Conservation (phyloP, 1,284 basidiomycete genomes). For the Cutaneotrichosporon mucoides region DNA sequence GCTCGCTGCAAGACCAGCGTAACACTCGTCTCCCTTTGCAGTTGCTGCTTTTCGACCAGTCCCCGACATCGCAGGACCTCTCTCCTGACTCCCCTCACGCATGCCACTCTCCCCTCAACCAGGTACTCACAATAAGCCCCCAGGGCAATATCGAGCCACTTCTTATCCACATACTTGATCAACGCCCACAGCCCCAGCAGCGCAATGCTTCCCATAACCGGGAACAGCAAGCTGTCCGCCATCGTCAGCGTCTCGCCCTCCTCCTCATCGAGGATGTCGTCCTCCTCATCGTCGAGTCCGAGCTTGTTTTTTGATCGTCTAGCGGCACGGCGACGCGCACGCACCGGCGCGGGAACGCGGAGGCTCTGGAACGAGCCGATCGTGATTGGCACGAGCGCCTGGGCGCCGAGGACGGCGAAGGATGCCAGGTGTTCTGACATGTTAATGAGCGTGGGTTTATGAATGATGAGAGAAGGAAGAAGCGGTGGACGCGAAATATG, state of each 20-base stretch:
- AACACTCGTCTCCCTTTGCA: too few species aligned
- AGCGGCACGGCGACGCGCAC: conserved; percentile 3
- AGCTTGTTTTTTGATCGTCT: conserved; percentile 16
- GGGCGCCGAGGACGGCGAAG: conserved; percentile 37
- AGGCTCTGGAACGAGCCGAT: conserved; percentile 48
- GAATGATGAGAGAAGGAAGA: too few species aligned
- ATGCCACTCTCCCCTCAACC: too few species aligned
- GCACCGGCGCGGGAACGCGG: conserved; percentile 18
- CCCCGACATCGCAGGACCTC: too few species aligned
- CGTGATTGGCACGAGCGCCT: conserved; percentile 46
- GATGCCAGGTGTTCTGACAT: conserved; percentile 19
- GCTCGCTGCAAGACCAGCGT: too few species aligned
- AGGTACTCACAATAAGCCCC: conserved; percentile 64
- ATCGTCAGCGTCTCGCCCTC: conserved; percentile 43
- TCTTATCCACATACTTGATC: conserved; percentile 64
- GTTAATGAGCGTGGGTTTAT: background rate
- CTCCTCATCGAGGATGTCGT: conserved; percentile 35
- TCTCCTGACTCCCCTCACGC: too few species aligned
- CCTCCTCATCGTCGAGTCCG: conserved; percentile 30
- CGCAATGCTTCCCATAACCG: conserved; percentile 42
- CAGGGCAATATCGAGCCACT: conserved; percentile 62
- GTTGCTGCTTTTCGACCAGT: too few species aligned
- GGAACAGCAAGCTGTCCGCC: conserved; percentile 43
- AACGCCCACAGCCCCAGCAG: conserved; percentile 38
- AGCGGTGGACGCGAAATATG: too few species aligned